These are phyloP conservation scores for Saccharomycopsis malanga DNA, from an alignment of 805 yeast species.

Conservation along the genomic window DNA sequence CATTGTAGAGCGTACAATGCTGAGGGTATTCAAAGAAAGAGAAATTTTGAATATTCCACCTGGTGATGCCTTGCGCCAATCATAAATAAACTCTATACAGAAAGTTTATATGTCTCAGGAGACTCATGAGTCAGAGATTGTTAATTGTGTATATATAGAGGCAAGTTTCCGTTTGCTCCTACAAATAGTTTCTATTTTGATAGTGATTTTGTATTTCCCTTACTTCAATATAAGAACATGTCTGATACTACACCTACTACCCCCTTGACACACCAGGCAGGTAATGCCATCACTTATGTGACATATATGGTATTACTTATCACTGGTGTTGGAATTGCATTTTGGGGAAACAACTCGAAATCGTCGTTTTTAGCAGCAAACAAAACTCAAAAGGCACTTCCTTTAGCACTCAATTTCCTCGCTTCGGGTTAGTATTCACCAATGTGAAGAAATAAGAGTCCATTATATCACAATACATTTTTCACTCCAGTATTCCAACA, in stretches of 20 bases:
- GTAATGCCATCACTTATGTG: constrained; percentile 58
- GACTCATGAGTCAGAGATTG: no score
- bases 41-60: no score
- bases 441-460: neutral
- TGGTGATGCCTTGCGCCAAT: no score
- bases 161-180: no score
- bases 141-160: no score
- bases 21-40: no score
- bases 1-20: no score
- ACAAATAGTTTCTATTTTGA: no score
- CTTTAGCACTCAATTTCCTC: constrained; percentile 79
- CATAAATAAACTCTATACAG: no score
- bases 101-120: no score
- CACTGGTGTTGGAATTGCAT: constrained; percentile 52
- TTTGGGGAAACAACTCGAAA: constrained; percentile 43
- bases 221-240: no score
- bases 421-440: constrained; percentile 69
- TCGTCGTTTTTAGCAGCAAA: constrained; percentile 67
- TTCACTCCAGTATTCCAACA: neutral
- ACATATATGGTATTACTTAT: constrained; percentile 50
- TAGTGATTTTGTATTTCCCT: no score
- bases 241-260: neutral
- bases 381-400: constrained; percentile 72
- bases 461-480: neutral
- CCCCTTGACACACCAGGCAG: constrained; percentile 38